Conservation (phyloP, 2,329 filamentous ascomycete genomes). For the Microcyclospora tardicrescens region DNA sequence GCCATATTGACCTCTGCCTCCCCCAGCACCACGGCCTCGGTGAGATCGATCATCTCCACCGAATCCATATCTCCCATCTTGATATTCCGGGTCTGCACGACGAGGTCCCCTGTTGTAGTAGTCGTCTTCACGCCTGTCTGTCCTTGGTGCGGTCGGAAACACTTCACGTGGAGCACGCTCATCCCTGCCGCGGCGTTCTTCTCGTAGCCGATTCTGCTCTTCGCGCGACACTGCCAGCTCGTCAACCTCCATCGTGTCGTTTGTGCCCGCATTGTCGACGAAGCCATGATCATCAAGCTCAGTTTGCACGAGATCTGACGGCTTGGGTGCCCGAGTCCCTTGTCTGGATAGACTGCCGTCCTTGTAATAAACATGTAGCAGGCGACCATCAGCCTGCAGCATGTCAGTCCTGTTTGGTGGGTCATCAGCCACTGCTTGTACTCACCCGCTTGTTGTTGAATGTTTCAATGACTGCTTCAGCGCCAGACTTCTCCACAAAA, state of each 20-base stretch:
- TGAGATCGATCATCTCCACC: constrained; percentile 10
- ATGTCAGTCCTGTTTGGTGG: constrained; percentile 6
- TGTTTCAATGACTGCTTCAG: constrained; percentile 58
- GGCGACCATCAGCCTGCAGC: constrained; percentile 57
- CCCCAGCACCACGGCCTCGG: constrained; percentile 9
- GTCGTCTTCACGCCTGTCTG: constrained; percentile 10
- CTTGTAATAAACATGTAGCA: constrained; percentile 52
- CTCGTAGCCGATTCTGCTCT: constrained; percentile 18
- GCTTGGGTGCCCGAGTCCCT: neutral
- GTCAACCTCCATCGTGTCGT: constrained; percentile 34
- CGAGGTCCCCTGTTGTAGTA: constrained; percentile 14
- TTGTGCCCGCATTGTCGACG: constrained; percentile 4
- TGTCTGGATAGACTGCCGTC: neutral
- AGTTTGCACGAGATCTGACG: too few relatives aligned
- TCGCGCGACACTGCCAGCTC: constrained; percentile 19
- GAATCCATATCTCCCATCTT: constrained; percentile 34
- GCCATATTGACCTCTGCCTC: constrained; percentile 10
- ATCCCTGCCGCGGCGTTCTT: constrained; percentile 18
- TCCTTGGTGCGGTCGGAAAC: constrained; percentile 12
- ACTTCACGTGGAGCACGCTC: constrained; percentile 10
- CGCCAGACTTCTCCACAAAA: constrained; percentile 59
- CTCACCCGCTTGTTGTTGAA: constrained; percentile 69
- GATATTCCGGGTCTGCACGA: constrained; percentile 24
- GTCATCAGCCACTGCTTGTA: constrained; percentile 5
- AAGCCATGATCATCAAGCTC: too few relatives aligned